Evolutionary conservation across 2,329 filamentous ascomycete genomes (phyloP).

Genomic region (Penicillium digitatum): DNA sequence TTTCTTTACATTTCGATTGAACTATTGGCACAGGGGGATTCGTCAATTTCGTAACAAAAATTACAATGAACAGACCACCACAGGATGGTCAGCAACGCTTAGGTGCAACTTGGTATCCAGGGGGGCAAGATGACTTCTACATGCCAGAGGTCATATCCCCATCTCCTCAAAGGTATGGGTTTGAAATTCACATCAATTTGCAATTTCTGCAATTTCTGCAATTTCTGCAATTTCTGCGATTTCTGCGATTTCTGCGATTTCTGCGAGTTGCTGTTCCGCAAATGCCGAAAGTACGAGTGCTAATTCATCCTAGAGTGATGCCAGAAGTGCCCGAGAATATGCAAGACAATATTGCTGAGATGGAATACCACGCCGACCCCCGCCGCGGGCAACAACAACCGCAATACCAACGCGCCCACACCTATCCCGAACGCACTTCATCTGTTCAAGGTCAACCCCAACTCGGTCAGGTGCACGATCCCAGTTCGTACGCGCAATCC

Average conservation of each 20-base stretch:
- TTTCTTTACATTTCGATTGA: slow-evolving; percentile 1
- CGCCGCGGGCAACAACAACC: slow-evolving; percentile 41
- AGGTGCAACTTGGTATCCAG: slow-evolving; percentile 65
- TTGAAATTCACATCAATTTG: background rate
- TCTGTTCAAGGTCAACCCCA: slow-evolving; percentile 33
- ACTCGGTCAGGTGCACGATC: slow-evolving; percentile 28
- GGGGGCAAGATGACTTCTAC: slow-evolving; percentile 64
- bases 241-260: background rate
- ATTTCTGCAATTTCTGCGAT: background rate
- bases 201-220: background rate
- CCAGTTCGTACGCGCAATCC: slow-evolving; percentile 50
- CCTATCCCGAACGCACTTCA: slow-evolving; percentile 37
- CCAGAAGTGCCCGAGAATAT: slow-evolving; percentile 95
- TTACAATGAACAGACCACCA: slow-evolving; percentile 37
- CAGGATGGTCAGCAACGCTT: slow-evolving; percentile 43
- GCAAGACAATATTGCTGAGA: slow-evolving; percentile 85
- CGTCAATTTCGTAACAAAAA: background rate
- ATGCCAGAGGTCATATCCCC: slow-evolving; percentile 67
- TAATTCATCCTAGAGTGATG: slow-evolving; percentile 64
- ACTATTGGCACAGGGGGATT: background rate
- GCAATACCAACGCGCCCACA: slow-evolving; percentile 30
- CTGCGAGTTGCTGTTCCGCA: background rate
- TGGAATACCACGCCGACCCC: slow-evolving; percentile 71
- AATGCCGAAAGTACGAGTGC: slow-evolving; percentile 22
- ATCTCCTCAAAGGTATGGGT: slow-evolving; percentile 60